Conservation (phyloP, 371 early-diverging fungal genomes). For the Mucor piriformis region DNA sequence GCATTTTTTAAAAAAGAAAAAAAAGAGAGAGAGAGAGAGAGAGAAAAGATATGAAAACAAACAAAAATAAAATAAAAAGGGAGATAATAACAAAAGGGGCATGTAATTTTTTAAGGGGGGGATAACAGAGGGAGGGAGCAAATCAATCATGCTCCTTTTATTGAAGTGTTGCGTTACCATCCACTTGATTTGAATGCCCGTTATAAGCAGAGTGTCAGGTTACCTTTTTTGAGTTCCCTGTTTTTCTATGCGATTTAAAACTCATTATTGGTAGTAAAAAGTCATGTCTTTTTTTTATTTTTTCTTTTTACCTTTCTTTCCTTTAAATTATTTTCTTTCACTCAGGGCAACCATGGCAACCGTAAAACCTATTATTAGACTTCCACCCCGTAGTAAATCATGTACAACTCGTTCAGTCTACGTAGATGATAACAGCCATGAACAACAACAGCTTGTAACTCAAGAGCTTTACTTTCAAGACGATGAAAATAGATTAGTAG, state of each 20-base stretch:
- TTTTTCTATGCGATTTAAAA: too few species aligned
- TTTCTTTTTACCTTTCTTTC: not conserved
- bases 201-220: too few species aligned
- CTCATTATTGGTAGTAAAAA: too few species aligned
- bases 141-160: too few species aligned
- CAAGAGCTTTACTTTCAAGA: constrained; percentile 23
- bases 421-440: not conserved
- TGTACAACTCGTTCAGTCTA: constrained; percentile 13
- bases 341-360: constrained; percentile 2
- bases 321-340: not conserved
- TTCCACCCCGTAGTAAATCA: constrained; percentile 30
- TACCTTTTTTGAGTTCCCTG: too few species aligned
- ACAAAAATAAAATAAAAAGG: not conserved
- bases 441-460: constrained; percentile 2
- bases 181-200: too few species aligned
- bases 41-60: not conserved
- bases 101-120: too few species aligned
- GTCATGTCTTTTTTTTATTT: not conserved
- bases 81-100: not conserved
- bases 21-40: constrained; percentile 4
- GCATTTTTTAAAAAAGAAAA: not conserved
- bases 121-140: too few species aligned
- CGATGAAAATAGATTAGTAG: constrained; percentile 9
- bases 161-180: too few species aligned
- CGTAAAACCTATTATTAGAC: constrained; percentile 25